Evolutionary conservation across 768 basidiomycete genomes (phyloP).

Genomic region (Russula ochroleuca): DNA sequence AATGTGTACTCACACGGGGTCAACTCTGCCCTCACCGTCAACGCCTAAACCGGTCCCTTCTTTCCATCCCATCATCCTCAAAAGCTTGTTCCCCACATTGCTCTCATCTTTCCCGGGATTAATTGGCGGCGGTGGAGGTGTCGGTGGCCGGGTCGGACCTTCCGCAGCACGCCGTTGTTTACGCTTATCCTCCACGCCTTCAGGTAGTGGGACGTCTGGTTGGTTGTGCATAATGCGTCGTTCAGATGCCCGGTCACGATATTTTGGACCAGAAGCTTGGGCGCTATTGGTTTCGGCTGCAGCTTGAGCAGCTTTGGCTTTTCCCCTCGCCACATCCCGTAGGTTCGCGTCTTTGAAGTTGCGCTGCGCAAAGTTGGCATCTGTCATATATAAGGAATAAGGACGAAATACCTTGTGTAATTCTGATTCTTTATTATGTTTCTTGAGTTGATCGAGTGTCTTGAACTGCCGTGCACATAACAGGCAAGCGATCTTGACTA

Average conservation of each 20-base stretch:
- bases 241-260: slow-evolving; percentile 93
- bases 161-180: slow-evolving; percentile 52
- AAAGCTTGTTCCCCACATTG: slow-evolving; percentile 87
- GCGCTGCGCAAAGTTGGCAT: slow-evolving; percentile 49
- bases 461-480: slow-evolving; percentile 95
- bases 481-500: slow-evolving; percentile 69
- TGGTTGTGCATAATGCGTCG: slow-evolving; percentile 89
- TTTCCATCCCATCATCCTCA: slow-evolving; percentile 99
- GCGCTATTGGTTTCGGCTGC: slow-evolving; percentile 31
- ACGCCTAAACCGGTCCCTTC: slow-evolving; percentile 84
- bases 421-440: slow-evolving; percentile 91
- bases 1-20: slow-evolving; percentile 64
- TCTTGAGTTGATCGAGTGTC: slow-evolving; percentile 71
- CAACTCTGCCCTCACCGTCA: slow-evolving; percentile 77
- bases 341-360: slow-evolving; percentile 73
- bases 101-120: slow-evolving; percentile 75
- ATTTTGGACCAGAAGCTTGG: slow-evolving; percentile 58
- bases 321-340: slow-evolving; percentile 70
- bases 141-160: slow-evolving; percentile 56
- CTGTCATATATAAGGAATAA: neutral
- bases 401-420: slow-evolving; percentile 78
- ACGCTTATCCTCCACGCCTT: slow-evolving; percentile 40
- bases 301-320: slow-evolving; percentile 47
- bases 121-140: slow-evolving; percentile 57
- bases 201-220: slow-evolving; percentile 73